These are phyloP conservation scores for Chrysopogon serrulatus DNA, from an alignment of 176 grass and related monocot species.

Conservation along the genomic window DNA sequence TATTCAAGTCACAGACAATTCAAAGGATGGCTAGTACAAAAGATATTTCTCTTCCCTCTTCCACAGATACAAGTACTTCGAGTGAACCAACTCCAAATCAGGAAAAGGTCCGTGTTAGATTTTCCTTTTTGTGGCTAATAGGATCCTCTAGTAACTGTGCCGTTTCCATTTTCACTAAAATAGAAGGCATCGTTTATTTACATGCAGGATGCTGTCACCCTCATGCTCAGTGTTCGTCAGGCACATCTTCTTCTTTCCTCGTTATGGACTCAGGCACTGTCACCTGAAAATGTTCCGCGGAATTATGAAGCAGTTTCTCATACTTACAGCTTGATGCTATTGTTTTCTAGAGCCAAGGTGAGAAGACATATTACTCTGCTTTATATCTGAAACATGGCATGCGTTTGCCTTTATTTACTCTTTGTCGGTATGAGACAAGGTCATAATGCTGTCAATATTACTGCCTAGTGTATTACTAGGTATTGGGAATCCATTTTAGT, in stretches of 20 bases:
- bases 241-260: slow-evolving; percentile 89
- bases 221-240: slow-evolving; percentile 66
- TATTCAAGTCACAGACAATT: slow-evolving; percentile 56
- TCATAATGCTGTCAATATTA: not conserved
- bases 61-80: slow-evolving; percentile 32
- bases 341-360: slow-evolving; percentile 90
- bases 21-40: slow-evolving; percentile 50
- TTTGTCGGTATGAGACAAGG: not conserved
- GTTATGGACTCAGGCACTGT: slow-evolving; percentile 79
- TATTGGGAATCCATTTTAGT: not conserved
- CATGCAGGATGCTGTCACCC: slow-evolving; percentile 60
- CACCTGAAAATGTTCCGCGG: slow-evolving; percentile 69
- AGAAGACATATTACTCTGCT: not conserved
- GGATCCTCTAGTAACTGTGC: slow-evolving; percentile 3
- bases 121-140: not conserved
- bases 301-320: slow-evolving; percentile 94
- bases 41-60: slow-evolving; percentile 23
- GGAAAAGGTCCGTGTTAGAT: slow-evolving; percentile 40
- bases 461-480: not conserved
- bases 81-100: slow-evolving; percentile 23
- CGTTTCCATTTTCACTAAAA: not conserved
- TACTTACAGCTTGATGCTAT: slow-evolving; percentile 86
- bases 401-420: not conserved
- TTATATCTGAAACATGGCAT: not conserved
- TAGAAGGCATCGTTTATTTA: slow-evolving; percentile 17